A percentile compares a stretch with the other conserved stretches of the same genome.
Evolutionary conservation across 2,329 filamentous ascomycete genomes (phyloP).

Genomic region (Ceratocystis alfenasii): DNA sequence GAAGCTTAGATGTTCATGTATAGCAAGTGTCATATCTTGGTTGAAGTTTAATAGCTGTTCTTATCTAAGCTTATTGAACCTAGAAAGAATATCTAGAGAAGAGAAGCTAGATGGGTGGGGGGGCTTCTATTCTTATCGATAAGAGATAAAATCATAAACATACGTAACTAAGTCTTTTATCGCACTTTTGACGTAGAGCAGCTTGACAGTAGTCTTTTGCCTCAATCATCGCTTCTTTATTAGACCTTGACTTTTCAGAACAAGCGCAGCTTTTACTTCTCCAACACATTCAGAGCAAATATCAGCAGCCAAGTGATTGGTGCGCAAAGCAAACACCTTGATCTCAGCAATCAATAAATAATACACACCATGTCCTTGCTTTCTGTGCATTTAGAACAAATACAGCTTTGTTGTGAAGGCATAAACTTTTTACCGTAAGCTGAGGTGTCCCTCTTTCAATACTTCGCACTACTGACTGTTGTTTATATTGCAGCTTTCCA

Average conservation of each 20-base stretch:
- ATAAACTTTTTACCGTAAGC: slow-evolving; percentile 63
- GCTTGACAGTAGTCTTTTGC: not conserved
- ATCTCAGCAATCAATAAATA: not conserved
- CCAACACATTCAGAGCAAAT: too few relatives aligned
- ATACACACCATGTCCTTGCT: slow-evolving; percentile 54
- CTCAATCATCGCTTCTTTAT: not conserved
- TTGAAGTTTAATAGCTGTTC: too few relatives aligned
- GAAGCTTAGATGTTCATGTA: too few relatives aligned
- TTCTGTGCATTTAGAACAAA: slow-evolving; percentile 62
- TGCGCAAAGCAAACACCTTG: not conserved
- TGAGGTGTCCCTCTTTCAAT: not conserved
- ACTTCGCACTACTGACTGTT: slow-evolving; percentile 14
- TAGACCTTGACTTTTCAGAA: not conserved
- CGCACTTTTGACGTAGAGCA: not conserved
- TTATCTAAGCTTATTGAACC: too few relatives aligned
- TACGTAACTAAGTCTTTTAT: not conserved
- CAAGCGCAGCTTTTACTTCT: not conserved
- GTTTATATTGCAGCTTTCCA: slow-evolving; percentile 54
- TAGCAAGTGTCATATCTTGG: too few relatives aligned
- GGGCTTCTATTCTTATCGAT: slow-evolving; percentile 16
- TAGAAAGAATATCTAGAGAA: too few relatives aligned
- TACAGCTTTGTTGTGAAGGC: slow-evolving; percentile 60
- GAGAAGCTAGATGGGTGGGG: not conserved
- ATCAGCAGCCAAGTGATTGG: too few relatives aligned
- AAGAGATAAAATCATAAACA: slow-evolving; percentile 6